These are phyloP conservation scores for Vinca minor DNA, from an alignment of 257 asterid genomes.

Conservation along the genomic window DNA sequence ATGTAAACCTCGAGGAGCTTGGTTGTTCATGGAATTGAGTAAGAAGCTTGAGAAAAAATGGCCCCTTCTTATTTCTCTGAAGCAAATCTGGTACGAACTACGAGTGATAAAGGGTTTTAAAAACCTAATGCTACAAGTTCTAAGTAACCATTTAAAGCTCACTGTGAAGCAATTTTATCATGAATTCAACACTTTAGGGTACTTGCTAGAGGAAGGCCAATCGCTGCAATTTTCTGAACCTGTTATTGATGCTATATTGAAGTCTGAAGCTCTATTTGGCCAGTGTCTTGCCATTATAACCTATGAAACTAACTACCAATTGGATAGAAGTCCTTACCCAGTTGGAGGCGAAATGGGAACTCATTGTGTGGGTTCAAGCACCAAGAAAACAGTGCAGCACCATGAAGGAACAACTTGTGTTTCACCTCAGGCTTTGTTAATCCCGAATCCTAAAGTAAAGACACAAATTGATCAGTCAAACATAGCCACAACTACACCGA, in stretches of 20 bases:
- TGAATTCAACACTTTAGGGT: slow-evolving; percentile 31
- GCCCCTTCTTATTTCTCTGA: slow-evolving; percentile 58
- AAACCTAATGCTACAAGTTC: slow-evolving; percentile 38
- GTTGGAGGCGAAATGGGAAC: slow-evolving; percentile 15
- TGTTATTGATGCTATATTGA: slow-evolving; percentile 17
- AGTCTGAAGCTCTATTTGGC: slow-evolving; percentile 23
- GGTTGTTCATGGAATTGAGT: slow-evolving; percentile 61
- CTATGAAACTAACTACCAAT: slow-evolving; percentile 23
- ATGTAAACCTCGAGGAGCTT: slow-evolving; percentile 60
- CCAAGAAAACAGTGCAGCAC: slow-evolving; percentile 10
- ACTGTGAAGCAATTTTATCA: slow-evolving; percentile 29
- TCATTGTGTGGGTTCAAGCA: slow-evolving; percentile 1
- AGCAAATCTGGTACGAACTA: slow-evolving; percentile 86
- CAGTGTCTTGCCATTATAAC: slow-evolving; percentile 30
- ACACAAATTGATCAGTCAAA: too few relatives aligned
- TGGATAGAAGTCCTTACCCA: slow-evolving; percentile 18
- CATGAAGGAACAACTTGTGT: slow-evolving; percentile 18
- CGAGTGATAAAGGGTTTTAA: slow-evolving; percentile 38
- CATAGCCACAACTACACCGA: too few relatives aligned
- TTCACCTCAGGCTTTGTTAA: slow-evolving; percentile 18
- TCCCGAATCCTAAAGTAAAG: slow-evolving; percentile 13
- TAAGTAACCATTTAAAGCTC: slow-evolving; percentile 33
- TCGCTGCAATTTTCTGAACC: slow-evolving; percentile 24
- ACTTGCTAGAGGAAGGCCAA: slow-evolving; percentile 25
- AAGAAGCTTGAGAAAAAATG: slow-evolving; percentile 41